Evolutionary conservation across 1,284 basidiomycete genomes (phyloP).

Genomic region (Ustilago bromivora): DNA sequence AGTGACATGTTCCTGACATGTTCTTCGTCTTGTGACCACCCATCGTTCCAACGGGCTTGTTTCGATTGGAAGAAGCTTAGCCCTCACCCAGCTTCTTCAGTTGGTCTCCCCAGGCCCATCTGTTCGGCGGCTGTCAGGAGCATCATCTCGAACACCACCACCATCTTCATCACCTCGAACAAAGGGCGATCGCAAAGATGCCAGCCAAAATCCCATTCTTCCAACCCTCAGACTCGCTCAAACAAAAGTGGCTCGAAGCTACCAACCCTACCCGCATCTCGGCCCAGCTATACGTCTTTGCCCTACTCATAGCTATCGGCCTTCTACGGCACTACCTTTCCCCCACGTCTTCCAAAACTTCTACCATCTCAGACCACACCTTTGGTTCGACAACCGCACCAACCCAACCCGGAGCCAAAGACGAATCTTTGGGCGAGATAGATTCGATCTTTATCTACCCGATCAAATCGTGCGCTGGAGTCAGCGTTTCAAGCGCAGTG

Average conservation of each 20-base stretch:
- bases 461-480: constrained; percentile 56
- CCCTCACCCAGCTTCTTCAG: not conserved
- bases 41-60: not conserved
- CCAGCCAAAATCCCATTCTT: constrained; percentile 48
- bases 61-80: not conserved
- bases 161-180: not conserved
- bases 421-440: constrained; percentile 52
- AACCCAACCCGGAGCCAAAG: constrained; percentile 26
- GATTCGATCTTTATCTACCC: constrained; percentile 55
- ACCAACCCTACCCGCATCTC: constrained; percentile 20
- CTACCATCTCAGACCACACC: not conserved
- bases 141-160: not conserved
- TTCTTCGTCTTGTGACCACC: no score
- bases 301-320: constrained; percentile 33
- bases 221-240: constrained; percentile 31
- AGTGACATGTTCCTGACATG: no score
- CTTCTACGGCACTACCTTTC: constrained; percentile 27
- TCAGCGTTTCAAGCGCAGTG: constrained; percentile 16
- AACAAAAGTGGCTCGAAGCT: constrained; percentile 31
- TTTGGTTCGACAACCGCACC: constrained; percentile 11
- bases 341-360: constrained; percentile 1
- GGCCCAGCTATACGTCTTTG: constrained; percentile 46
- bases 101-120: no score
- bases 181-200: constrained; percentile 11
- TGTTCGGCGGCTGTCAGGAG: not conserved